Percentiles rank a stretch among this genome's conserved stretches.
Conservation (phyloP, 768 basidiomycete genomes). For the Trametes elegans region DNA sequence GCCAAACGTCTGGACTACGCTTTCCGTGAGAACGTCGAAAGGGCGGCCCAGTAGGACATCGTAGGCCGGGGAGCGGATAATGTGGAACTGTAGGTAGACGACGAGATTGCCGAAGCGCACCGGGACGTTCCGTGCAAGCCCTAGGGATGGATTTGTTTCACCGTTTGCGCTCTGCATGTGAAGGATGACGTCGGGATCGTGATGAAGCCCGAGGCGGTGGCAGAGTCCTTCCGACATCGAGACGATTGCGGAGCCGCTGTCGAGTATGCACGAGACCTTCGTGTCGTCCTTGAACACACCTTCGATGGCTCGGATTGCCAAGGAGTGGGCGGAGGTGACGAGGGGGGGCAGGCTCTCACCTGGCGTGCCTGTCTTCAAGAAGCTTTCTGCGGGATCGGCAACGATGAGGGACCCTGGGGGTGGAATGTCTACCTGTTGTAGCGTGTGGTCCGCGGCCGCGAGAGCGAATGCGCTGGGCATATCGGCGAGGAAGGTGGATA, state of each 20-base stretch:
- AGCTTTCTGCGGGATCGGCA: constrained; percentile 16
- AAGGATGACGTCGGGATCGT: constrained; percentile 11
- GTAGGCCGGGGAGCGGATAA: constrained; percentile 10
- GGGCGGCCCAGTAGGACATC: constrained; percentile 13
- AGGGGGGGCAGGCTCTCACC: background rate
- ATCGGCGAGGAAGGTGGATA: constrained; percentile 1
- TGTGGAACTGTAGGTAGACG: constrained; percentile 9
- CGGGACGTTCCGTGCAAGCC: constrained; percentile 17
- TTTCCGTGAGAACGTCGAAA: constrained; percentile 7
- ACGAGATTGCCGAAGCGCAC: constrained; percentile 7
- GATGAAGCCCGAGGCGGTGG: constrained; percentile 13
- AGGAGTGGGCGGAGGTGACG: constrained; percentile 10
- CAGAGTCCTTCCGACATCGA: constrained; percentile 25
- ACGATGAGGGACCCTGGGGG: constrained; percentile 12
- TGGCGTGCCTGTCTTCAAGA: background rate
- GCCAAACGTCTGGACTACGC: background rate
- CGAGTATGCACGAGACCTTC: constrained; percentile 19
- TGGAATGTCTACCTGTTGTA: background rate
- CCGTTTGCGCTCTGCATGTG: constrained; percentile 22
- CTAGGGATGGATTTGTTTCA: constrained; percentile 7
- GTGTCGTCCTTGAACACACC: constrained; percentile 9
- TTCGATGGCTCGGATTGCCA: constrained; percentile 18
- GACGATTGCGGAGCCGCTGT: constrained; percentile 24
- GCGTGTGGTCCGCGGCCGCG: background rate
- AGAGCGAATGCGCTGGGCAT: background rate